These are phyloP conservation scores for Leishmania martiniquensis DNA, from an alignment of 208 protist genomes.

Conservation along the genomic window DNA sequence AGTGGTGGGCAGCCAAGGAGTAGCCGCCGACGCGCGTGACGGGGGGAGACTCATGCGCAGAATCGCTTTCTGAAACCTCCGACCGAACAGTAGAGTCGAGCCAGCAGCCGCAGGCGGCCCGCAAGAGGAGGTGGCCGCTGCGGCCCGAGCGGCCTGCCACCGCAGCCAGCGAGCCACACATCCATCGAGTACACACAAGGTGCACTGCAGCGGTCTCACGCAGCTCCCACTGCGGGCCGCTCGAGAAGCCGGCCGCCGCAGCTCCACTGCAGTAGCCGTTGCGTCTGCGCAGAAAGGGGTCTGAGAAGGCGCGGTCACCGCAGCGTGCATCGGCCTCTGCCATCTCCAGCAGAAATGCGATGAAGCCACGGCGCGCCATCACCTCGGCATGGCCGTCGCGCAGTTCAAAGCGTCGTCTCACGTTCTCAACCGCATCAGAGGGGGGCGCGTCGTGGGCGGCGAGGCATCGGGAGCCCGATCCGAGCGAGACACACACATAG, in stretches of 20 bases:
- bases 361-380: conserved; percentile 75
- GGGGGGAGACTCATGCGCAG: not conserved
- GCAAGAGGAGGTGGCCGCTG: conserved; percentile 64
- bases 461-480: conserved; percentile 76
- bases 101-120: conserved; percentile 44
- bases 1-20: conserved; percentile 55
- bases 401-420: conserved; percentile 34
- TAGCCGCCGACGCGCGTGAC: conserved; percentile 26
- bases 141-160: conserved; percentile 33
- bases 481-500: conserved; percentile 81
- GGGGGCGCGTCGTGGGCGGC: conserved; percentile 26
- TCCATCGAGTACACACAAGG: conserved; percentile 74
- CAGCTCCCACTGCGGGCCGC: conserved; percentile 27
- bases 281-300: conserved; percentile 8
- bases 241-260: not conserved
- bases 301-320: not conserved
- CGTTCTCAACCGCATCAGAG: not conserved
- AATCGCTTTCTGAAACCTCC: not conserved
- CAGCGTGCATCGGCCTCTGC: conserved; percentile 7
- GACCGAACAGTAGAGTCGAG: not conserved
- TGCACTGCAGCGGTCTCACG: conserved; percentile 44
- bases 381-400: conserved; percentile 90
- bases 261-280: not conserved
- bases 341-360: conserved; percentile 69
- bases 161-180: conserved; percentile 69